Evolutionary conservation across 768 basidiomycete genomes (phyloP).

Genomic region (Pleurotus salmoneostramineus): DNA sequence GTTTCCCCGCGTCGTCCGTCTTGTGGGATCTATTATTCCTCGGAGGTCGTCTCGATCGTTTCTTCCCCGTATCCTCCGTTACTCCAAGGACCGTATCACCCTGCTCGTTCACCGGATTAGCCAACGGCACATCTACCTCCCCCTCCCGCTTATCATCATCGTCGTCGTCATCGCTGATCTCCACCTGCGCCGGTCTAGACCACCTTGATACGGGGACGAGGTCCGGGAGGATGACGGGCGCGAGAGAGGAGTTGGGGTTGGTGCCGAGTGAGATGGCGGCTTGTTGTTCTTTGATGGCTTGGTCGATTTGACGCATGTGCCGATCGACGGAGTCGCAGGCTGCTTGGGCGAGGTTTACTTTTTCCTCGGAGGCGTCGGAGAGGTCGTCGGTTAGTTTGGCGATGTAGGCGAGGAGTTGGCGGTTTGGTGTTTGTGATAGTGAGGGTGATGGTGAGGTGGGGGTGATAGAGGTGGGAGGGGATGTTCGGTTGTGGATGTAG

Average conservation of each 20-base stretch:
- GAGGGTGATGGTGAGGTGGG: constrained; percentile 7
- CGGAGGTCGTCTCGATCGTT: neutral
- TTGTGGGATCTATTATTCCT: neutral
- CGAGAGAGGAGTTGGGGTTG: constrained; percentile 40
- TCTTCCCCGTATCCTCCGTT: neutral
- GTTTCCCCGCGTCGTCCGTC: neutral
- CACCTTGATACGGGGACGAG: constrained; percentile 48
- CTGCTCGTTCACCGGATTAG: neutral
- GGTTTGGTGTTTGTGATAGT: constrained; percentile 24
- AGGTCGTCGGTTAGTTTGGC: constrained; percentile 58
- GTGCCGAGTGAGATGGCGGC: constrained; percentile 49
- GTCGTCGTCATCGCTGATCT: constrained; percentile 7
- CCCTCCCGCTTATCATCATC: neutral
- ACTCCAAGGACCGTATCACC: neutral
- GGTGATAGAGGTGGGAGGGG: constrained; percentile 10
- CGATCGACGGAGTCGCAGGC: constrained; percentile 75
- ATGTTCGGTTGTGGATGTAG: constrained; percentile 35
- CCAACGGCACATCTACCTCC: too few species aligned
- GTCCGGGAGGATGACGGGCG: constrained; percentile 57
- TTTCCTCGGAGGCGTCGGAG: constrained; percentile 68
- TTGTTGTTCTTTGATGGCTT: constrained; percentile 64
- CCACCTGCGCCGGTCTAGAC: constrained; percentile 29
- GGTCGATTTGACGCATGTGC: constrained; percentile 74
- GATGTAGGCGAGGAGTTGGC: constrained; percentile 52
- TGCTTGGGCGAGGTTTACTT: constrained; percentile 69